Percentiles rank a stretch among this genome's conserved stretches.
phyloP scores from a whole-genome alignment of 2,329 filamentous ascomycete species.

The Nigrograna mackinnonii region DNA sequence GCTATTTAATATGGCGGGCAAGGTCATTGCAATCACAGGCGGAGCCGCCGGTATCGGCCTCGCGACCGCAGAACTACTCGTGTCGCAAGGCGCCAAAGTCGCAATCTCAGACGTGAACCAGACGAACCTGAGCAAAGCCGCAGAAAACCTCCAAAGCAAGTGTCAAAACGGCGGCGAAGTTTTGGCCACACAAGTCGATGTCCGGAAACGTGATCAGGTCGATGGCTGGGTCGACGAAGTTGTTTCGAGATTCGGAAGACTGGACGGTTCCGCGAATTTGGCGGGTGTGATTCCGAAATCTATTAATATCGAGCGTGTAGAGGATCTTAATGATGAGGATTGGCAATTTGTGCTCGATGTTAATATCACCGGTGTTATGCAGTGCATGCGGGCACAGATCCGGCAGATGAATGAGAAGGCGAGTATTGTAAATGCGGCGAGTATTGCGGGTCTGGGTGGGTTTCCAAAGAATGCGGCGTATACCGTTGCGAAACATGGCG shows the following conservation, averaged over 20 bases:
- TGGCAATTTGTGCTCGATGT: slow-evolving; percentile 37
- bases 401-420: slow-evolving; percentile 40
- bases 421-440: slow-evolving; percentile 49
- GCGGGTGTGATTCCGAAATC: slow-evolving; percentile 50
- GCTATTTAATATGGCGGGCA: slow-evolving; percentile 14
- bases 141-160: slow-evolving; percentile 1
- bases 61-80: slow-evolving; percentile 37
- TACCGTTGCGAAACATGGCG: slow-evolving; percentile 38
- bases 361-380: slow-evolving; percentile 41
- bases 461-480: slow-evolving; percentile 40
- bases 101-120: slow-evolving; percentile 43
- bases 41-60: slow-evolving; percentile 43
- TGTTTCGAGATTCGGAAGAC: slow-evolving; percentile 31
- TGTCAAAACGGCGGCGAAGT: slow-evolving; percentile 5
- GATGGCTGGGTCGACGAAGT: slow-evolving; percentile 41
- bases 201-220: slow-evolving; percentile 34
- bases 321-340: slow-evolving; percentile 38
- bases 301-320: slow-evolving; percentile 29
- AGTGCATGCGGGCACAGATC: slow-evolving; percentile 36
- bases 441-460: slow-evolving; percentile 54
- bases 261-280: slow-evolving; percentile 45
- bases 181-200: slow-evolving; percentile 27
- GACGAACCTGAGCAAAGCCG: slow-evolving; percentile 14
- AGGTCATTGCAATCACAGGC: slow-evolving; percentile 35
- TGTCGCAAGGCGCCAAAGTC: slow-evolving; percentile 41